Base-by-base conservation (phyloP, 768 basidiomycete genomes). In the Lactarius tabidus region DNA sequence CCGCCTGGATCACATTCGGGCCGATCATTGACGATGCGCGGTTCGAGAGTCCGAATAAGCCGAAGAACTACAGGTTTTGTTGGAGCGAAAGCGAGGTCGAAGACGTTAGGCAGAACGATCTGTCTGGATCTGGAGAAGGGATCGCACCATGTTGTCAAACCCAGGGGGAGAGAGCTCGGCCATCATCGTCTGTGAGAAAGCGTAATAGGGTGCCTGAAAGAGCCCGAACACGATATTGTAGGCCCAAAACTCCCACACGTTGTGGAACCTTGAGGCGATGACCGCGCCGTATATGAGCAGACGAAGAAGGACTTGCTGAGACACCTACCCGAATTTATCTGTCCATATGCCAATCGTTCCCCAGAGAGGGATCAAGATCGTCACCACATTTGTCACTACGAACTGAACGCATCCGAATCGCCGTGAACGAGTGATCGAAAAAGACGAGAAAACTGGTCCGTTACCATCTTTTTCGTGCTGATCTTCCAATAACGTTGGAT, bases 281-380 rank as follows among this genome's bases (percentile, higher is more conserved):
- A 18, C 18, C 33, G 28, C 38, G 48, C 41, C 43, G 9, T 18
- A 60, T 55, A 38, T 33, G 39, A 39, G 48, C 26, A 52, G n/a
- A 28, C 20, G 62, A 54, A 38, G 38, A 33, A 26, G n/a, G n/a
- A 26, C 23, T 15, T 6, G 26, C 28, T 12, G 28, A 28, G 39
- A 9, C 26, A 72, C 82, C 28, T 70, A 89, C 86, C 91, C 91
- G 59, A 93, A 70, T 66, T 81, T 88, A 9, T 77, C 67, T 0
- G 91, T 91, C 90, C 91, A 92, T 53, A 93, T 85, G 4, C 91
- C 90, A 54, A 92, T 79, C 89, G 90, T 89, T 12, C 89, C 89
- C 91, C 91, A 93, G 9, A 92, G 79, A 5, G 91, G 90, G 59
- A 93, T 90, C 45, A 91, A 51, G 26, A 91, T 82, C 4, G 90